phyloP scores from a whole-genome alignment of 202 grass and related monocot genomes.

The Miscanthus sacchariflorus region DNA sequence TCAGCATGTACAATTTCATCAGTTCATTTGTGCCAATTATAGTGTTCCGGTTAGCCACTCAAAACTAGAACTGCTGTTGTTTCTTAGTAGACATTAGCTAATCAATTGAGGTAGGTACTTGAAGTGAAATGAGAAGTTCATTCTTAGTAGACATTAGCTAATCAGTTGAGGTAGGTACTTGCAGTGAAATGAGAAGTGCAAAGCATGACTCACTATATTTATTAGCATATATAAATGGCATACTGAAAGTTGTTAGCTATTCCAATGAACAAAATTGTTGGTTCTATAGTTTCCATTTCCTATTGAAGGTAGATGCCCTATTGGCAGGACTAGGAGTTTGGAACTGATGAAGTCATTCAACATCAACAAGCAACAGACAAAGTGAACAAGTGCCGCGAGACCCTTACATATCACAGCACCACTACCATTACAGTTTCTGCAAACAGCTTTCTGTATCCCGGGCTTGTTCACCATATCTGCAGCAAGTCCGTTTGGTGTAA shows the following conservation, averaged over 20 bases:
- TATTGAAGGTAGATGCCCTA: background rate
- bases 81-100: background rate
- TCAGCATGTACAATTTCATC: background rate
- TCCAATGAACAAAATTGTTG: background rate
- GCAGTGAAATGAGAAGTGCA: too few relatives aligned
- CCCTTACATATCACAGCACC: constrained; percentile 87
- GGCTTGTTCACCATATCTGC: constrained; percentile 47
- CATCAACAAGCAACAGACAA: background rate
- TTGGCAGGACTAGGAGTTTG: background rate
- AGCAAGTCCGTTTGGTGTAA: constrained; percentile 55
- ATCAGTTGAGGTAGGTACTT: too few relatives aligned
- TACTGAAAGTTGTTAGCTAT: background rate
- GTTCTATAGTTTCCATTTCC: background rate
- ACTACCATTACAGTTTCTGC: constrained; percentile 75
- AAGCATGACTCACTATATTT: background rate
- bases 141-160: too few relatives aligned
- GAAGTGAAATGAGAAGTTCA: background rate
- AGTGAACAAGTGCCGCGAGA: background rate
- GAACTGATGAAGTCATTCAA: background rate
- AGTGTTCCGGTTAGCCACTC: background rate
- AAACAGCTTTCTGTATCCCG: constrained; percentile 72
- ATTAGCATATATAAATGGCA: background rate
- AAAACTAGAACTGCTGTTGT: background rate
- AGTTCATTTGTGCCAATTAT: background rate
- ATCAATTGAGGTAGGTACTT: background rate